phyloP scores from a whole-genome alignment of 2,329 filamentous ascomycete species.

The Eurotiales sp. region DNA sequence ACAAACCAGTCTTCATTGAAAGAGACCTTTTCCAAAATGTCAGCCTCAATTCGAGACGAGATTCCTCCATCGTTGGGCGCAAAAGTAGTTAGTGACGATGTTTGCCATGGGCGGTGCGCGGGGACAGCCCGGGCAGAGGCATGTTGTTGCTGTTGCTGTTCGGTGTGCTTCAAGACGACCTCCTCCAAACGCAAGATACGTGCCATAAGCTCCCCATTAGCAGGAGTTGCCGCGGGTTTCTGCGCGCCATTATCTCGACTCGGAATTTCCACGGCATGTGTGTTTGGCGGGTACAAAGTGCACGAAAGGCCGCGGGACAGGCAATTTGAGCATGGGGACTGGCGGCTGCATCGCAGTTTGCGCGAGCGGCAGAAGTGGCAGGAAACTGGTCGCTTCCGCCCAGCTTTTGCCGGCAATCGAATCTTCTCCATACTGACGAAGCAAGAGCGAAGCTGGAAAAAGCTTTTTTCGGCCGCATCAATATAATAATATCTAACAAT shows the following conservation, averaged over 20 bases:
- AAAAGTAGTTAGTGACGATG: neutral
- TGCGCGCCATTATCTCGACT: neutral
- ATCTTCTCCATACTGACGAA: neutral
- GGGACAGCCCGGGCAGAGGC: neutral
- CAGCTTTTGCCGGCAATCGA: neutral
- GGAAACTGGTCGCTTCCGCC: constrained; percentile 28
- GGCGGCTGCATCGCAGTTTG: constrained; percentile 52
- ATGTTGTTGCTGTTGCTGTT: no score
- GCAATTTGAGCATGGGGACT: constrained; percentile 49
- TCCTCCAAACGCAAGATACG: constrained; percentile 8
- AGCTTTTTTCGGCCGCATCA: no score
- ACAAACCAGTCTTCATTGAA: constrained; percentile 9
- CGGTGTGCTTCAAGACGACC: constrained; percentile 6
- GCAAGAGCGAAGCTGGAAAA: no score
- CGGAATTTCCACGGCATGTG: neutral
- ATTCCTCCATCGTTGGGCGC: neutral
- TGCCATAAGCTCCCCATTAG: constrained; percentile 5
- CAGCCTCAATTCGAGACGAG: constrained; percentile 7
- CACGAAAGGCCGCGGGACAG: constrained; percentile 27
- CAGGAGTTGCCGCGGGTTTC: neutral
- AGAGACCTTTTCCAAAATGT: constrained; percentile 5
- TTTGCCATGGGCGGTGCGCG: constrained; percentile 5
- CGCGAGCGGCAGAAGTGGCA: constrained; percentile 33
- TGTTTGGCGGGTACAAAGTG: constrained; percentile 14
- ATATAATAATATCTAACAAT: no score